phyloP scores from a whole-genome alignment of 169 alveolate genomes.

The Eimeria praecox region DNA sequence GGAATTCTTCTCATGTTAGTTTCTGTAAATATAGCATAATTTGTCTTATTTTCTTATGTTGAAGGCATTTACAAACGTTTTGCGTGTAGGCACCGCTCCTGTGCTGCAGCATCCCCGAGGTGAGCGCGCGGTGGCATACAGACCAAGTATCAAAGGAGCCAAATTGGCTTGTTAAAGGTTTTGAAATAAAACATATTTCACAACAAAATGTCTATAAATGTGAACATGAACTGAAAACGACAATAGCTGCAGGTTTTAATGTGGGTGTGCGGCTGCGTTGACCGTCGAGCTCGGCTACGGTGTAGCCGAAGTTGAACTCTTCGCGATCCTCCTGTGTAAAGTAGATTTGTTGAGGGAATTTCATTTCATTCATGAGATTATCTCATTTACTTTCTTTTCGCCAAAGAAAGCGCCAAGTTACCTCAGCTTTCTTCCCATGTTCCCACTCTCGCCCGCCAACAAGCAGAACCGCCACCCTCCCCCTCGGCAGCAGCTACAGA shows the following conservation, averaged over 20 bases:
- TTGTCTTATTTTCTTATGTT: background rate
- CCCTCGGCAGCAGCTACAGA: background rate
- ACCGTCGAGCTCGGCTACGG: conserved; percentile 45
- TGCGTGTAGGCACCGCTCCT: background rate
- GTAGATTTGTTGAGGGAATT: background rate
- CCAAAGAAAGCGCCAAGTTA: background rate
- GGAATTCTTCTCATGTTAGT: background rate
- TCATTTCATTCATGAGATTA: background rate
- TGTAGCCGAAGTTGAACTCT: background rate
- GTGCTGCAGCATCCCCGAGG: background rate
- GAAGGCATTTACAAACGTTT: background rate
- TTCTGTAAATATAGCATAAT: background rate
- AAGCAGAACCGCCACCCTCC: conserved; percentile 41
- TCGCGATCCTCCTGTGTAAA: background rate
- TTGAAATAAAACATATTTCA: background rate
- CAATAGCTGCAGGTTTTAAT: background rate
- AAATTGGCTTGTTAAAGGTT: background rate
- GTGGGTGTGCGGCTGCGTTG: conserved; percentile 16
- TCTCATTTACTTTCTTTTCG: background rate
- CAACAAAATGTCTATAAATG: background rate
- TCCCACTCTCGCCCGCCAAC: background rate
- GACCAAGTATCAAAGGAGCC: background rate
- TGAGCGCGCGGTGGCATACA: background rate
- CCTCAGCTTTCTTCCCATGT: background rate
- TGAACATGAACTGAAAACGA: background rate